Percentiles rank a stretch among this genome's conserved stretches.
Conservation (phyloP, 1,284 basidiomycete species). For the Sphaerobolus stellatus region DNA sequence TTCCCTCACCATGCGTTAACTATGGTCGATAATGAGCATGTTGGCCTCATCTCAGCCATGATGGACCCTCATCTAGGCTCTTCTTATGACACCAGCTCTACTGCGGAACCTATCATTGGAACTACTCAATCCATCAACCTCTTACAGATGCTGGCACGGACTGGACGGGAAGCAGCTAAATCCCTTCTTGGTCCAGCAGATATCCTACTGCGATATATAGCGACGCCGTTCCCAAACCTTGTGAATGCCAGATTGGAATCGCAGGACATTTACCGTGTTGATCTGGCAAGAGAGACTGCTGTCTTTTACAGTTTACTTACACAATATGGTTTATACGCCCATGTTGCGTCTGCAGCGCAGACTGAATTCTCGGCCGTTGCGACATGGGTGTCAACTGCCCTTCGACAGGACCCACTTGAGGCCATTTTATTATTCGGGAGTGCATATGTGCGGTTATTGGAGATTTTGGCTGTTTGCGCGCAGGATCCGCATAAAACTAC, state of each 20-base stretch:
- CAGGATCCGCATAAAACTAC: constrained; percentile 86
- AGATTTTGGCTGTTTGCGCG: constrained; percentile 80
- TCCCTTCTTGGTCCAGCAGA: constrained; percentile 57
- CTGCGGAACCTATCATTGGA: constrained; percentile 23
- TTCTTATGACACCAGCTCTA: constrained; percentile 52
- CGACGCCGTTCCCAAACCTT: constrained; percentile 45
- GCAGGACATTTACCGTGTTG: constrained; percentile 1
- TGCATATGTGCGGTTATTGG: constrained; percentile 57
- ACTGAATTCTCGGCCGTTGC: constrained; percentile 51
- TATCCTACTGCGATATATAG: constrained; percentile 74
- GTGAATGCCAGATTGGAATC: constrained; percentile 17
- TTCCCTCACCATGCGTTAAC: constrained; percentile 53
- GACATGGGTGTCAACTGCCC: constrained; percentile 24
- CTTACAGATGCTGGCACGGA: constrained; percentile 57
- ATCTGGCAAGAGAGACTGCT: constrained; percentile 60
- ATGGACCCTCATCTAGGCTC: constrained; percentile 46
- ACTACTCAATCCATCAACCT: constrained; percentile 54
- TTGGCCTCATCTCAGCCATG: constrained; percentile 1
- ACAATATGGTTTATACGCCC: constrained; percentile 74
- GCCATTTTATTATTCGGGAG: constrained; percentile 29
- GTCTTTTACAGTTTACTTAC: constrained; percentile 66
- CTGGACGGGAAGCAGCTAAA: constrained; percentile 68
- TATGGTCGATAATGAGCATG: constrained; percentile 37
- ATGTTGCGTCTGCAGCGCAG: constrained; percentile 63
- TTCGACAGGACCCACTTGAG: not conserved